These are phyloP conservation scores for Claviceps lovelessii DNA, from an alignment of 2,329 filamentous ascomycete genomes.

Conservation along the genomic window DNA sequence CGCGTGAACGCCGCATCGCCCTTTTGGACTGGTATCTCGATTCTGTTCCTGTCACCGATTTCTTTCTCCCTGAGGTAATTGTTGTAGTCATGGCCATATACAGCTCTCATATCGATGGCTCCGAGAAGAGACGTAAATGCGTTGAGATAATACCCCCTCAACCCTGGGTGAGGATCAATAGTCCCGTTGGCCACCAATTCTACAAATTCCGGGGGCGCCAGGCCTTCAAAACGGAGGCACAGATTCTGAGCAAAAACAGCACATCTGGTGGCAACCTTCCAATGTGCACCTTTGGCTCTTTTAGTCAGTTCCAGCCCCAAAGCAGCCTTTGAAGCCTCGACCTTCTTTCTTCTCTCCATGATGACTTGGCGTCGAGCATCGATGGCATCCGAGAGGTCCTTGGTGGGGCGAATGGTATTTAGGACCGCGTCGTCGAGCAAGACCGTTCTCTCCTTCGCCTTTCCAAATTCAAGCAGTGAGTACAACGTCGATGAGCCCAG, in stretches of 20 bases:
- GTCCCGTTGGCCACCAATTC: constrained; percentile 70
- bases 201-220: constrained; percentile 70
- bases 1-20: constrained; percentile 67
- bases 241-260: constrained; percentile 83
- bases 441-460: constrained; percentile 73
- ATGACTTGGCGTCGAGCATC: constrained; percentile 53
- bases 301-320: constrained; percentile 72
- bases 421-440: constrained; percentile 61
- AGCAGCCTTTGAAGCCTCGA: constrained; percentile 71
- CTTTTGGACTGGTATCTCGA: constrained; percentile 57
- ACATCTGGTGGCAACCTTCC: constrained; percentile 88
- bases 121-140: constrained; percentile 65
- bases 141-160: constrained; percentile 68
- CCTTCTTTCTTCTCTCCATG: constrained; percentile 54
- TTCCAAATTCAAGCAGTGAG: constrained; percentile 82
- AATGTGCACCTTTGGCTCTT: constrained; percentile 67
- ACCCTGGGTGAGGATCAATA: constrained; percentile 77
- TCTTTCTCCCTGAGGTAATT: constrained; percentile 77
- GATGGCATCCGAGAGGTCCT: constrained; percentile 49
- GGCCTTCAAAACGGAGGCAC: constrained; percentile 77
- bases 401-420: constrained; percentile 53
- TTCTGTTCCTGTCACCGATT: constrained; percentile 53
- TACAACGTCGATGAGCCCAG: constrained; percentile 71
- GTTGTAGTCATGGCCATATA: constrained; percentile 74
- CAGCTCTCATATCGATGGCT: constrained; percentile 73